Evolutionary conservation across 441 rosid species (phyloP).

Genomic region (Populus hybrid): DNA sequence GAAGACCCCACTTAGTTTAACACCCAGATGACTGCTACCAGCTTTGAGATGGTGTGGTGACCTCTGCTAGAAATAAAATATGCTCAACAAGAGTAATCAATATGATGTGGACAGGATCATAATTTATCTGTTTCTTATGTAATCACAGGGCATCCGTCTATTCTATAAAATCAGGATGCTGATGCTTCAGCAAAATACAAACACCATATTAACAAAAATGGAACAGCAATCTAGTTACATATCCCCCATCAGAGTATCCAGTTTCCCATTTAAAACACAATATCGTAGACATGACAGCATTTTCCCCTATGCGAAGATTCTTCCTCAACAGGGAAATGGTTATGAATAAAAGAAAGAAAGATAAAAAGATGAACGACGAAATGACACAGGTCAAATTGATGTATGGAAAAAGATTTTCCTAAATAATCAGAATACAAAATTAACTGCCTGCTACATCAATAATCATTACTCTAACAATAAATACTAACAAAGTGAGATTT

Average conservation of each 20-base stretch:
- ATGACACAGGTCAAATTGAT: background rate
- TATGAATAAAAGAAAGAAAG: too few species aligned
- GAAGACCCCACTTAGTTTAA: slow-evolving; percentile 26
- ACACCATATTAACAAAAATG: background rate
- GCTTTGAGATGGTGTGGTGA: slow-evolving; percentile 24
- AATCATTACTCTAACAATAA: background rate
- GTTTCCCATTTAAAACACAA: background rate
- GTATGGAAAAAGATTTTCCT: background rate
- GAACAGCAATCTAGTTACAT: background rate
- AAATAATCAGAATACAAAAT: background rate
- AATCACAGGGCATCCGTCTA: background rate
- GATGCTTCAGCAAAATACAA: background rate
- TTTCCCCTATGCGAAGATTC: background rate
- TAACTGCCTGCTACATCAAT: background rate
- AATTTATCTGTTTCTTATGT: background rate
- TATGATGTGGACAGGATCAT: background rate
- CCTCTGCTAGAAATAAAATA: slow-evolving; percentile 29
- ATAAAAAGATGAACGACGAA: background rate
- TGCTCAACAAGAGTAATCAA: background rate
- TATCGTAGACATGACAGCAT: background rate
- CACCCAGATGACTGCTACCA: slow-evolving; percentile 13
- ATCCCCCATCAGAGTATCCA: background rate
- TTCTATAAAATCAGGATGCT: background rate
- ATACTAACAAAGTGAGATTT: background rate
- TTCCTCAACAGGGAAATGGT: background rate